These are phyloP conservation scores for Epicoccum sorghinum DNA, from an alignment of 2,329 filamentous ascomycete genomes.

Conservation along the genomic window DNA sequence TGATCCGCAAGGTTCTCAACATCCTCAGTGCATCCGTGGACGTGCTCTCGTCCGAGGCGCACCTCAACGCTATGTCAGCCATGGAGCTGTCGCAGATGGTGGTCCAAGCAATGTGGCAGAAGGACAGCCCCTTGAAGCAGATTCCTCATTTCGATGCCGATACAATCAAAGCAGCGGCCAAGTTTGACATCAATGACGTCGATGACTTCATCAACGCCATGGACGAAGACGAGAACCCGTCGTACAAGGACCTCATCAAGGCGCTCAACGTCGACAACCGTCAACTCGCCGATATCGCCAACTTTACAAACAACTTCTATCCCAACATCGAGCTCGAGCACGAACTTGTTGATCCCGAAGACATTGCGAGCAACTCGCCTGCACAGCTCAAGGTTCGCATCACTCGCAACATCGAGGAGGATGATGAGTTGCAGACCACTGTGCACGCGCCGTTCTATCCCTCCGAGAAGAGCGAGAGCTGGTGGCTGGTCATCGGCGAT, in stretches of 20 bases:
- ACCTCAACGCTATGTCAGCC: conserved; percentile 95
- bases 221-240: conserved; percentile 89
- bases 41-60: conserved; percentile 91
- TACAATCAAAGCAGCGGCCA: conserved; percentile 80
- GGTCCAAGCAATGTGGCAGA: conserved; percentile 98
- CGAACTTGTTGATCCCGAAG: conserved; percentile 79
- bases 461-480: conserved; percentile 90
- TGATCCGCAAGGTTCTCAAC: conserved; percentile 83
- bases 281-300: conserved; percentile 86
- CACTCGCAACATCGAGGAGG: conserved; percentile 77
- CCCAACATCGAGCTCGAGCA: conserved; percentile 93
- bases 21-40: conserved; percentile 92
- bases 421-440: conserved; percentile 75
- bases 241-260: conserved; percentile 79
- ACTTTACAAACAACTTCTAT: conserved; percentile 95
- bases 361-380: conserved; percentile 79
- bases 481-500: conserved; percentile 97
- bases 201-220: conserved; percentile 99
- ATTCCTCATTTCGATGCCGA: conserved; percentile 92
- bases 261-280: conserved; percentile 78
- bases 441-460: conserved; percentile 98
- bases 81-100: conserved; percentile 99
- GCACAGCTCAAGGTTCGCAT: conserved; percentile 84
- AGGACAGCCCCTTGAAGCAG: conserved; percentile 94
- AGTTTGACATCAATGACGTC: conserved; percentile 85